Conservation (phyloP, 257 asterid species). For the Mentha longifolia region DNA sequence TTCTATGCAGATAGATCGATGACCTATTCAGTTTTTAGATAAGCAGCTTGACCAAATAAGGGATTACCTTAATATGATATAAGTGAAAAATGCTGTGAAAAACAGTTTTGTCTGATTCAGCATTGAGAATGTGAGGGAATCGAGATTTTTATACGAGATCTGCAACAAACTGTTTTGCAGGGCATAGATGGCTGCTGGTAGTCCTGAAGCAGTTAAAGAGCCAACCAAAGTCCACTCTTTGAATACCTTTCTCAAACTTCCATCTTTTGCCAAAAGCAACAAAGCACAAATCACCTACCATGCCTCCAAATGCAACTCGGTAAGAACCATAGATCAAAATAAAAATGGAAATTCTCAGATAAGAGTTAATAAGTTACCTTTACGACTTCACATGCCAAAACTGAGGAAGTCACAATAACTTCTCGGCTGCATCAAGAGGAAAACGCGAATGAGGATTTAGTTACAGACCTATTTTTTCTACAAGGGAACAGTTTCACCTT, state of each 20-base stretch:
- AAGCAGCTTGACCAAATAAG: conserved; percentile 24
- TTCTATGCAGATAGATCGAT: conserved; percentile 21
- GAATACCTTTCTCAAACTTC: conserved; percentile 64
- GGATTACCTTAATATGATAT: conserved; percentile 75
- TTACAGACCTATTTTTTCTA: conserved; percentile 3
- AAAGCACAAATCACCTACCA: conserved; percentile 84
- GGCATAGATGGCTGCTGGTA: conserved; percentile 96
- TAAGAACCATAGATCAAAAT: conserved; percentile 4
- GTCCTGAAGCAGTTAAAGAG: conserved; percentile 92
- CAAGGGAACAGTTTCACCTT: not conserved
- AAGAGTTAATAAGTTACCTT: conserved; percentile 57
- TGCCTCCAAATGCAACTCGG: conserved; percentile 32
- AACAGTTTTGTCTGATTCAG: conserved; percentile 96
- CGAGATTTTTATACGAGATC: conserved; percentile 88
- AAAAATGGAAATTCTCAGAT: conserved; percentile 27
- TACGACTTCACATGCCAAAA: conserved; percentile 79
- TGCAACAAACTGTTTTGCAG: conserved; percentile 96
- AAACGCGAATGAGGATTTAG: conserved; percentile 23
- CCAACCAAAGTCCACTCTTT: conserved; percentile 85
- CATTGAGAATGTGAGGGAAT: conserved; percentile 95
- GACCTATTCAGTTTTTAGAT: conserved; percentile 3
- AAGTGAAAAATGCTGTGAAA: conserved; percentile 91
- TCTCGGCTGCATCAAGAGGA: conserved; percentile 69
- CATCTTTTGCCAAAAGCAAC: conserved; percentile 77
- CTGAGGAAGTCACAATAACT: conserved; percentile 91